Percentiles rank a stretch among this genome's conserved stretches.
Evolutionary conservation across 768 basidiomycete genomes (phyloP).

Genomic region (Plicaturopsis crispa): DNA sequence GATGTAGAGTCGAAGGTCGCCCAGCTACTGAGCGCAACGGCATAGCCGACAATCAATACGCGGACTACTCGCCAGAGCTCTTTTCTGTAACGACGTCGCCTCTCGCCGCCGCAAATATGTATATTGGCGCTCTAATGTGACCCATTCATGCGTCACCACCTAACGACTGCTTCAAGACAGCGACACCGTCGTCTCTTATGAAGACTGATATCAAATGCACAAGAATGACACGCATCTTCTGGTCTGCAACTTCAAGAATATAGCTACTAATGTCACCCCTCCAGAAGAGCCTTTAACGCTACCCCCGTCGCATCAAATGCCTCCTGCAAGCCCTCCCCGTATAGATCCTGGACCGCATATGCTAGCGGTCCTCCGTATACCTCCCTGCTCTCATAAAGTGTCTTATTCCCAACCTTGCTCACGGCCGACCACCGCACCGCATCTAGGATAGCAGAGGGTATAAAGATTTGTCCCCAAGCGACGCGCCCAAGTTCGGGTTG

Average conservation of each 20-base stretch:
- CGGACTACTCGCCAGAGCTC: too few species aligned
- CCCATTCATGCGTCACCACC: too few species aligned
- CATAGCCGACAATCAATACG: too few species aligned
- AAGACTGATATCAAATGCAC: too few species aligned
- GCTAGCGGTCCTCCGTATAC: slow-evolving; percentile 11
- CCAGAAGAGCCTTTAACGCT: background rate
- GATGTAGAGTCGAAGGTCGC: slow-evolving; percentile 70
- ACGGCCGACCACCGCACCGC: slow-evolving; percentile 23
- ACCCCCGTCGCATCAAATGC: slow-evolving; percentile 19
- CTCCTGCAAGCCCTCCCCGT: slow-evolving; percentile 14
- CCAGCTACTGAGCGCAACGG: slow-evolving; percentile 43
- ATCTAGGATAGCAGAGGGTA: slow-evolving; percentile 18
- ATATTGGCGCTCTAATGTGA: too few species aligned
- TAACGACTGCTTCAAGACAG: too few species aligned
- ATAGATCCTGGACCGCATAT: slow-evolving; percentile 6
- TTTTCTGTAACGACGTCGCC: too few species aligned
- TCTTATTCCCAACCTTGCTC: slow-evolving; percentile 11
- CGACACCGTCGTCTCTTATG: too few species aligned
- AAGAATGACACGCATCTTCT: too few species aligned
- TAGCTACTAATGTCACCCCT: too few species aligned
- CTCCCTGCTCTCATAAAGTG: slow-evolving; percentile 24
- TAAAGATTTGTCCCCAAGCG: slow-evolving; percentile 18
- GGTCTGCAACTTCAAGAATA: too few species aligned
- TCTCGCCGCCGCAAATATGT: too few species aligned
- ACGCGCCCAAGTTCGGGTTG: slow-evolving; percentile 15